Evolutionary conservation across 768 basidiomycete species (phyloP).

Genomic region (Hericium erinaceus): DNA sequence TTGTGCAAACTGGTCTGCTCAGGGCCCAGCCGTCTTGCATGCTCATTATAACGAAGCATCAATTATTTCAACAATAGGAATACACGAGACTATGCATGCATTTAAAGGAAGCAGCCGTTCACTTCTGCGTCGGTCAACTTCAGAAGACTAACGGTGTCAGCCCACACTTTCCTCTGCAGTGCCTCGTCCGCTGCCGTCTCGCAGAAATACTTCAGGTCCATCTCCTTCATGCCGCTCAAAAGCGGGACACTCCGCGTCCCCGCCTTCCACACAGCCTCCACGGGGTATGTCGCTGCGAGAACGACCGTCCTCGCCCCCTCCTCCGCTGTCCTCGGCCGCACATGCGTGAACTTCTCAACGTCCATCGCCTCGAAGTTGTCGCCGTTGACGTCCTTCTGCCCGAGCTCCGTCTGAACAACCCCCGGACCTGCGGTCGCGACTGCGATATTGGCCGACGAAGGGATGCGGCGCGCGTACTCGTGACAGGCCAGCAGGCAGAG

Average conservation of each 20-base stretch:
- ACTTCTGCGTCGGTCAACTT: background rate
- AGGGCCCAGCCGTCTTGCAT: too few species aligned
- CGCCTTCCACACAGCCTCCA: background rate
- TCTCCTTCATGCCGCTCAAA: background rate
- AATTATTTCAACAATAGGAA: too few species aligned
- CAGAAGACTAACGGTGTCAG: background rate
- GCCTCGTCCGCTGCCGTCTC: background rate
- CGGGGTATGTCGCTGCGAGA: background rate
- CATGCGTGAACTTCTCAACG: too few species aligned
- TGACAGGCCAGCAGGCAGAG: background rate
- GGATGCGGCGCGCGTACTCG: background rate
- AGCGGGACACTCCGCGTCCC: background rate
- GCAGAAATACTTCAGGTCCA: background rate
- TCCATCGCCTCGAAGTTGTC: background rate
- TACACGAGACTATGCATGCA: background rate
- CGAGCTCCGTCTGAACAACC: background rate
- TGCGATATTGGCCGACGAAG: background rate
- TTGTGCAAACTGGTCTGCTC: too few species aligned
- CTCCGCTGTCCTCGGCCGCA: background rate
- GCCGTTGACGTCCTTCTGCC: background rate
- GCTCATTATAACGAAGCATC: too few species aligned
- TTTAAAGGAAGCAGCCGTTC: background rate
- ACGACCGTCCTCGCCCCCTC: background rate
- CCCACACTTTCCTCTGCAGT: background rate
- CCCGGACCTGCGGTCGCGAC: background rate